Conservation (phyloP, 768 basidiomycete genomes). For the Mycena vitilis region DNA sequence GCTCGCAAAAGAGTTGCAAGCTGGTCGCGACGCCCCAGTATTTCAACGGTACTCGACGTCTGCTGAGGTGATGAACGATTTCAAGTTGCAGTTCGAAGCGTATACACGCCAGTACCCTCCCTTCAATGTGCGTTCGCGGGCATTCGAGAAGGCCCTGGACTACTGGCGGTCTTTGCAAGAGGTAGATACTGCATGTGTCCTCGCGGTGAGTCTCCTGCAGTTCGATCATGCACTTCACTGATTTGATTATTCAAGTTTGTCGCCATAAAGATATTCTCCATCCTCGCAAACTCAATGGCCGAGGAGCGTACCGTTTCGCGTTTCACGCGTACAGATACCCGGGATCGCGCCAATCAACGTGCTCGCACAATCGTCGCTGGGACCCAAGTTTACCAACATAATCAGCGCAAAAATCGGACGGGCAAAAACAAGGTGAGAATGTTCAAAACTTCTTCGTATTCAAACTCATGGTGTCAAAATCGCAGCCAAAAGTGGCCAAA, state of each 20-base stretch:
- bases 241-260: neutral
- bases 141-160: neutral
- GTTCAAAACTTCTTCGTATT: no score
- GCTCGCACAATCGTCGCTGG: neutral
- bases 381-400: slow-evolving; percentile 20
- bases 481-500: no score
- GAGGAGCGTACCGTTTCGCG: slow-evolving; percentile 40
- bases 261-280: slow-evolving; percentile 1
- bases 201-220: neutral
- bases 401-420: neutral
- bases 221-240: neutral
- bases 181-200: neutral
- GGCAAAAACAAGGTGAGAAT: no score
- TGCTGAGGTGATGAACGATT: neutral
- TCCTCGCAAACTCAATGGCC: slow-evolving; percentile 33
- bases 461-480: no score
- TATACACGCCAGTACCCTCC: slow-evolving; percentile 14
- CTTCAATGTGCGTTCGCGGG: neutral
- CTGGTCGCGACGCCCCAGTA: neutral
- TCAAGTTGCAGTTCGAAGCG: neutral
- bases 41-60: neutral
- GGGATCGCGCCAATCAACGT: slow-evolving; percentile 4
- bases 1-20: slow-evolving; percentile 8
- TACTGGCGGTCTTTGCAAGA: neutral
- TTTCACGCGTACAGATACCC: slow-evolving; percentile 38